A percentile compares a stretch with the other conserved stretches of the same genome.
These are phyloP conservation scores for Chalciporus sp. DNA, from an alignment of 1,284 basidiomycete genomes.

Conservation along the genomic window DNA sequence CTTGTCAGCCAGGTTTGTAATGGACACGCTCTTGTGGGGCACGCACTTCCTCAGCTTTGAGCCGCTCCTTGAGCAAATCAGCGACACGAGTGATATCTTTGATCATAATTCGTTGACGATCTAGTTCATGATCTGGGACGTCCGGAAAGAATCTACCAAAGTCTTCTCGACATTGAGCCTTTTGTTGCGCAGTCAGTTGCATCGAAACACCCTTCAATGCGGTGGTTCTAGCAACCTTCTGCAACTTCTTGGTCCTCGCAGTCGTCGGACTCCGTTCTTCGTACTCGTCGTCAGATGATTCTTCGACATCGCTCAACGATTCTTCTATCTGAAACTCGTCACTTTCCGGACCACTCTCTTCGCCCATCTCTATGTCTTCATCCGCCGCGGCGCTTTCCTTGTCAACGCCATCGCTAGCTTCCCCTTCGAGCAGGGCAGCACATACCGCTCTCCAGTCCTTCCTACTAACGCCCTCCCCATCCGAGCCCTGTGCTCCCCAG, in stretches of 20 bases:
- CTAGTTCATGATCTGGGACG: constrained; percentile 43
- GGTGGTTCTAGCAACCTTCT: neutral
- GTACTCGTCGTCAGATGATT: constrained; percentile 34
- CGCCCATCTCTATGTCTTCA: constrained; percentile 27
- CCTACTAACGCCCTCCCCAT: constrained; percentile 44
- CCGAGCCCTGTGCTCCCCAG: constrained; percentile 43
- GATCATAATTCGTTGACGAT: constrained; percentile 56
- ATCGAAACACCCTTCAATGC: constrained; percentile 10
- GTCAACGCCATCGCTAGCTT: constrained; percentile 24
- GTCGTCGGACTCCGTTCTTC: constrained; percentile 13
- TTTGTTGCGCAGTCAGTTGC: constrained; percentile 53
- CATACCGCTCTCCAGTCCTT: constrained; percentile 78
- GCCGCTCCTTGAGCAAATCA: constrained; percentile 62
- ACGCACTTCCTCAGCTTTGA: constrained; percentile 69
- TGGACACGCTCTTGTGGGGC: neutral
- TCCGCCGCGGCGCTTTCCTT: constrained; percentile 18
- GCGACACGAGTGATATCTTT: constrained; percentile 63
- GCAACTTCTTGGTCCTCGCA: constrained; percentile 17
- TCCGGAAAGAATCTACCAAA: constrained; percentile 73
- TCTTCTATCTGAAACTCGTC: constrained; percentile 32
- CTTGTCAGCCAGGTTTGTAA: neutral
- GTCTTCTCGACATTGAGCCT: constrained; percentile 52
- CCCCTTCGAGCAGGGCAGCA: constrained; percentile 58
- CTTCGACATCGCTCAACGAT: constrained; percentile 13
- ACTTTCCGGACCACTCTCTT: constrained; percentile 24